Percentiles rank a stretch among this genome's conserved stretches.
Evolutionary conservation across 169 alveolate genomes (phyloP).

Genomic region (Plasmodium gonderi): DNA sequence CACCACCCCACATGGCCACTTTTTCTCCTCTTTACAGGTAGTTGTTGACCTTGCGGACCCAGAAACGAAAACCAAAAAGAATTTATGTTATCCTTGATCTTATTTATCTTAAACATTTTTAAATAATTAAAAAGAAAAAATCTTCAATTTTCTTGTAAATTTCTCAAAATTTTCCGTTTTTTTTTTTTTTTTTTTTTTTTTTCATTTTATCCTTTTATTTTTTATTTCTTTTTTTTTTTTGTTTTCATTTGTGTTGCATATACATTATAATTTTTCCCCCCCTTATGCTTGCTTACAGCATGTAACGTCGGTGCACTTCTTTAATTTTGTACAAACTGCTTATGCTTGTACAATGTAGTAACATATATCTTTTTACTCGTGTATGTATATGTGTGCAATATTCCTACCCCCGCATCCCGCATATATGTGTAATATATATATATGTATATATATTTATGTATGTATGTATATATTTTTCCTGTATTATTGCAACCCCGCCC

Average conservation of each 20-base stretch:
- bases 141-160: background rate
- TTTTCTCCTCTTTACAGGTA: conserved; percentile 5
- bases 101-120: background rate
- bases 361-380: background rate
- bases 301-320: background rate
- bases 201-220: background rate
- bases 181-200: background rate
- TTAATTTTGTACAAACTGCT: background rate
- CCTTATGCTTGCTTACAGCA: background rate
- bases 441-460: background rate
- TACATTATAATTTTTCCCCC: too few relatives aligned
- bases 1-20: background rate
- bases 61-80: conserved; percentile 53
- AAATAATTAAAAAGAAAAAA: background rate
- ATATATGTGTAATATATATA: too few relatives aligned
- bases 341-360: background rate
- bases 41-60: conserved; percentile 68
- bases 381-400: background rate
- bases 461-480: background rate
- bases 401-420: too few relatives aligned
- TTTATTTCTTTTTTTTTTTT: background rate
- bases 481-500: background rate
- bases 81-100: conserved; percentile 6
- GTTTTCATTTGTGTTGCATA: background rate
- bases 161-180: background rate